Evolutionary conservation across 2,329 filamentous ascomycete genomes (phyloP), one percentile per base, ranked within the genome.

Genomic region (Fusarium sublunatum): DNA sequence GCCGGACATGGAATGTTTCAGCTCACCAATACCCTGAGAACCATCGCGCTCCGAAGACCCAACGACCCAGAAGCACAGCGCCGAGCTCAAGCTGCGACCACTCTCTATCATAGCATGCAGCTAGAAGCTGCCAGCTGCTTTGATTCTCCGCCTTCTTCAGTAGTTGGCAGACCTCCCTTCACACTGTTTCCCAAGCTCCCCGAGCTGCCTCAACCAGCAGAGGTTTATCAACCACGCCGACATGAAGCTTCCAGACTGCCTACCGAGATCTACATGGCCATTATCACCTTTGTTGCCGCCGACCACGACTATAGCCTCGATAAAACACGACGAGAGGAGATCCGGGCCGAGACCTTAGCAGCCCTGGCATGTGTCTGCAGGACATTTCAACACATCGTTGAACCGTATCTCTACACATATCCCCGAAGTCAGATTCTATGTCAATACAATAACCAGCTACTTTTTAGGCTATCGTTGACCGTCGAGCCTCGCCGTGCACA

Each of bases 401-500:
- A 68, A 10, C 38, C 29, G 1, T 32, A 44, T 24, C 11, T 68
- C 0, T 68, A 68, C 24, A 11, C 24, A 6, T 13, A 45, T 3
- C 53, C 63, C 7, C 47, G 47, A 5, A 28, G 22, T 28, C 26
- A 4, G 9, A 2, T 2, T 28, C 26, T 3, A 28, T 10, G 2
- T 28, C 3, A 28, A 10, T 28, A 28, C 9, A 10, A 28, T 2
- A 24, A 4, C 41, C 50, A 56, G 1, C 63, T 53, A 43, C 31
- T 12, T 0, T 44, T 68, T n/a, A 19, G 25, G 0, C 52, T 64
- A 10, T 15, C 50, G 1, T 13, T 68, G 4, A 13, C 28, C 4
- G 24, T 64, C 3, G 53, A 61, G 7, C 62, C 65, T n/a, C 42
- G 28, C 2, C 48, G 61, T 2, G 34, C 41, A 4, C 13, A 53